Evolutionary conservation across 495 filamentous ascomycete species (phyloP), one percentile per base, ranked within the genome.

Genomic region (Hyaloscypha variabilis): DNA sequence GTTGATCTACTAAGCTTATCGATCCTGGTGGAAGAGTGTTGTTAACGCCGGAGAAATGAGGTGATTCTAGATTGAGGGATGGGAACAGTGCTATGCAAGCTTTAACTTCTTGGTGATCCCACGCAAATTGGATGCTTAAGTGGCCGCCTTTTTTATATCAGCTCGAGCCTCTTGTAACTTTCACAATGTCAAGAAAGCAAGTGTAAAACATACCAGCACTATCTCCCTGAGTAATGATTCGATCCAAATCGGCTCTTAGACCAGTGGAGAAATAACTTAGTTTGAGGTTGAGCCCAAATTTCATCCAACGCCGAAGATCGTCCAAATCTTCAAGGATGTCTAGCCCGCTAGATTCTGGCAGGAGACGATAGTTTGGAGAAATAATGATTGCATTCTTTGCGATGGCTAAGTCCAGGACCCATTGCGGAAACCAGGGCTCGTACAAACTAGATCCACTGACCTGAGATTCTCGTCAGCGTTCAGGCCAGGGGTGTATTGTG

Each of bases 291-390:
- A 65, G 31, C n/a, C 52, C 64, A 19, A 31, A 11, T 24, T 50
- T 30, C 13, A 83, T 51, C 83, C 84, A 85, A 5, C 69, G 63
- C 82, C 81, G 85, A 71, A 85, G 83, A 63, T 81, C 77, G 25
- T 74, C 68, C 4, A 85, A 50, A 66, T 87, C 84, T 21, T 76
- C 69, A 58, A 82, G 73, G 64, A 83, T 76, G n/a, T 84, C 77
- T 21, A 72, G 39, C 36, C 81, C 80, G 21, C 67, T 82, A 29
- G 77, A 69, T 60, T 85, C 81, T 30, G 83, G 83, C 10, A 83
- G 39, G 24, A 87, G 77, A 13, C 82, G 82, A 75, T 87, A 84
- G 72, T 85, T 79, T 11, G 77, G 71, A 2, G 75, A 68, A 13
- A 82, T 66, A 26, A 81, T 77, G 8, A 83, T 74, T 21, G 82